Base-by-base conservation (phyloP, 1,284 basidiomycete species). In the Pascua guehoae region DNA sequence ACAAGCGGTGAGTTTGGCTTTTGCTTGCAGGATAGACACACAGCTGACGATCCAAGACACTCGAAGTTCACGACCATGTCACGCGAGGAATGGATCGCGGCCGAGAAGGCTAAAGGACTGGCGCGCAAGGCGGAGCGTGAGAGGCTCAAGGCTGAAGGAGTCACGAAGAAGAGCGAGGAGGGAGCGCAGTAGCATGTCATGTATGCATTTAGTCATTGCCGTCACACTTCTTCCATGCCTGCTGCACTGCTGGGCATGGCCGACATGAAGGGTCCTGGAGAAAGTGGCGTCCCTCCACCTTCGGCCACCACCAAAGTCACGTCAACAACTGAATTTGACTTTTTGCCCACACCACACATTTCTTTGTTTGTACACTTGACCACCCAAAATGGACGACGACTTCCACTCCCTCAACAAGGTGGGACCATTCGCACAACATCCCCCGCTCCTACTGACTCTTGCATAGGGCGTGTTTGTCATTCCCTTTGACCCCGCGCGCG, bases 1-100 rank as follows among this genome's bases (percentile, higher is more conserved):
- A 93, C 71, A 80, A 80, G 61, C 51, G 67, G 71, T 72, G 56
- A 53, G 71, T 57, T 1, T 18, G 2, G 8, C 11, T 11, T 44
- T 14, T 46, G 18, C 7, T 32, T 32, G 24, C 3, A 32, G 24
- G n/a, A n/a, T n/a, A n/a, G n/a, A n/a, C n/a, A 55, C 41, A 49
- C 47, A 7, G 43, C 49, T 51, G 17, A 54, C 40, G 3, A 7
- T 17, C 12, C 24, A 54, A 53, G 11, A 52, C 24, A 43, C 44
- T 43, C 53, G 1, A 53, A 49, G 48, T 53, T 51, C 24, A 18
- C 43, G 0, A 49, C 24, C 12, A 47, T 56, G 37, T 47, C 38
- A 5, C 39, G 54, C 38, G 65, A 61, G n/a, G 61, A 65, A 41
- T 64, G 64, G 63, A 65, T 67, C 12, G 63, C 53, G 36, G 32